Conservation (phyloP, 331 rosid genomes). For the Spiraea crenata region DNA sequence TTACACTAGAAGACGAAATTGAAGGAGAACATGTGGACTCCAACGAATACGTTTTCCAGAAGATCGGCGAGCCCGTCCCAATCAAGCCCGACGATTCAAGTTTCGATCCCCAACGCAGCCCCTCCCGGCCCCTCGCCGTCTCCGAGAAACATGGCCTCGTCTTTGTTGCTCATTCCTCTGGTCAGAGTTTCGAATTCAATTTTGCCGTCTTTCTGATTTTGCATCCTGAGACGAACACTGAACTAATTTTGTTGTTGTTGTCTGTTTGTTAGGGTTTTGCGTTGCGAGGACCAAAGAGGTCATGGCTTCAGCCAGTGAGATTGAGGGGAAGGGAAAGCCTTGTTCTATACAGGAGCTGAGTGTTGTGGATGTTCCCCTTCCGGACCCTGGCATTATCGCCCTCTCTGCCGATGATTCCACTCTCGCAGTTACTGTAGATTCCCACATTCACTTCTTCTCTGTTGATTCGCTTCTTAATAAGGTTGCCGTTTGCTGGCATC, state of each 20-base stretch:
- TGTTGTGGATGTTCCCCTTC: slow-evolving; percentile 50
- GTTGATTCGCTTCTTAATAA: slow-evolving; percentile 42
- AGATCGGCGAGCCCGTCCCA: slow-evolving; percentile 70
- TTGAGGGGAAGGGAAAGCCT: slow-evolving; percentile 46
- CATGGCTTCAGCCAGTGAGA: slow-evolving; percentile 54
- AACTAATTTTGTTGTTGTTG: background rate
- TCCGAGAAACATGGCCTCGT: slow-evolving; percentile 64
- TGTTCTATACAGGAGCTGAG: slow-evolving; percentile 56
- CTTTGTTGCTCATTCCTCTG: slow-evolving; percentile 60
- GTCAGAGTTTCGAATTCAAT: slow-evolving; percentile 18
- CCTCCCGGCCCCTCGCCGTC: slow-evolving; percentile 67
- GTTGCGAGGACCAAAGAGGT: slow-evolving; percentile 66
- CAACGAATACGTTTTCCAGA: slow-evolving; percentile 57
- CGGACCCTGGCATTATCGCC: slow-evolving; percentile 50
- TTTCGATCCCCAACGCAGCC: slow-evolving; percentile 45
- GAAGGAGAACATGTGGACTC: slow-evolving; percentile 46
- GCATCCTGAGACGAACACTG: background rate
- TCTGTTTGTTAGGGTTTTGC: slow-evolving; percentile 52
- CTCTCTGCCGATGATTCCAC: slow-evolving; percentile 46
- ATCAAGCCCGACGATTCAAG: slow-evolving; percentile 34
- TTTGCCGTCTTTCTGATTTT: background rate
- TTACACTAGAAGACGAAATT: slow-evolving; percentile 37
- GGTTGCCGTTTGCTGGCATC: slow-evolving; percentile 30
- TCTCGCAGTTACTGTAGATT: slow-evolving; percentile 47
- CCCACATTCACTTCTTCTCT: slow-evolving; percentile 39